Evolutionary conservation across 192 early-diverging fungal genomes (phyloP).

Genomic region (Obelidium mucronatum): DNA sequence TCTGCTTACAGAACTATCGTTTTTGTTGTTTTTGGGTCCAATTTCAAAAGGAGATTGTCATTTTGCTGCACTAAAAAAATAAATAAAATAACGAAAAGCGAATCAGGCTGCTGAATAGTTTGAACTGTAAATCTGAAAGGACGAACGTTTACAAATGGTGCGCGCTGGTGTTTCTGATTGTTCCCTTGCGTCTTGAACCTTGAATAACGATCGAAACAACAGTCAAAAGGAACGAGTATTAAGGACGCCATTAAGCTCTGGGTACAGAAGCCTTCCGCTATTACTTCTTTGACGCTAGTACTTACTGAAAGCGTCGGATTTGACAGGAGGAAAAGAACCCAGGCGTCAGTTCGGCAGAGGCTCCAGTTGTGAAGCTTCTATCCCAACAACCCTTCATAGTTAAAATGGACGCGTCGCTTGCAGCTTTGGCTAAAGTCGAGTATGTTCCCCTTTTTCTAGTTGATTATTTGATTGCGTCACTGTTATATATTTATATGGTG

Average conservation of each 20-base stretch:
- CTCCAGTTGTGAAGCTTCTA: conserved; percentile 54
- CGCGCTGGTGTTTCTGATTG: no score
- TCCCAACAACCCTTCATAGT: conserved; percentile 59
- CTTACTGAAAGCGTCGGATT: conserved; percentile 39
- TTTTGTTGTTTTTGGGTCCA: no score
- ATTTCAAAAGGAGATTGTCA: no score
- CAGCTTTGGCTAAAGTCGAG: conserved; percentile 53
- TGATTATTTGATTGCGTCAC: not conserved
- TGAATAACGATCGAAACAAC: no score
- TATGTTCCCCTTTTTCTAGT: conserved; percentile 20
- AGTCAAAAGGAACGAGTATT: conserved; percentile 54
- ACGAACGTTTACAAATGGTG: no score
- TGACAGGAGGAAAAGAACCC: conserved; percentile 56
- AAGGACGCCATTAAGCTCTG: conserved; percentile 60
- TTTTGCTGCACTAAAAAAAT: no score
- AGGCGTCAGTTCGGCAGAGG: conserved; percentile 46
- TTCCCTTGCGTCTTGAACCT: no score
- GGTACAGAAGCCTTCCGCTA: conserved; percentile 25
- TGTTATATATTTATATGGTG: no score
- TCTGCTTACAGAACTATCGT: no score
- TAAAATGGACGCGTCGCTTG: conserved; percentile 63
- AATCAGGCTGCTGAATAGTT: no score
- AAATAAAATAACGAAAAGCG: no score
- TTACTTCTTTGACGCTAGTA: conserved; percentile 7
- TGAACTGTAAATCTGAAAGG: no score